Conservation (phyloP, 768 basidiomycete genomes). For the Pholiota conissans region DNA sequence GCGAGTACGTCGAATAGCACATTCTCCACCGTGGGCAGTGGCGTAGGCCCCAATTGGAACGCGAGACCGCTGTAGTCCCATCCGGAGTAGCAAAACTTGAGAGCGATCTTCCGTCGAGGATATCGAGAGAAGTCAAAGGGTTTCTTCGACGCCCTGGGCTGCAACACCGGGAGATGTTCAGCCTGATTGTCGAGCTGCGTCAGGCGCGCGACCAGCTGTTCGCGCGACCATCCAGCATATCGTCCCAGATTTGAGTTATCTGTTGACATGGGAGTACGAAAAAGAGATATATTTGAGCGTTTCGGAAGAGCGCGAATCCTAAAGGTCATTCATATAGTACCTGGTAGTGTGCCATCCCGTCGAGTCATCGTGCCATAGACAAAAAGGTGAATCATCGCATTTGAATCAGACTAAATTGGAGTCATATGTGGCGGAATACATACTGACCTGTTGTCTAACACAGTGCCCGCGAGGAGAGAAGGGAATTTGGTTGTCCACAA, state of each 20-base stretch:
- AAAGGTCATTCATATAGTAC: neutral
- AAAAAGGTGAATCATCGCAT: neutral
- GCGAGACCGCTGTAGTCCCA: constrained; percentile 92
- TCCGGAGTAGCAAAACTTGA: constrained; percentile 92
- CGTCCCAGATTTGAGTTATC: constrained; percentile 30
- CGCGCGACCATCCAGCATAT: constrained; percentile 44
- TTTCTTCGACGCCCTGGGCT: constrained; percentile 19
- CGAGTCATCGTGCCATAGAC: neutral
- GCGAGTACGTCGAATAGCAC: constrained; percentile 81
- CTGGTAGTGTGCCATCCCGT: neutral
- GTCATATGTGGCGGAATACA: neutral
- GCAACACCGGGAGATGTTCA: constrained; percentile 19
- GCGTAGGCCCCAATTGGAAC: constrained; percentile 67
- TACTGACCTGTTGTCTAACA: neutral
- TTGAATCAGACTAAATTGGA: neutral
- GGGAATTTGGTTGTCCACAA: neutral
- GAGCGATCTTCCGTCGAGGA: constrained; percentile 85
- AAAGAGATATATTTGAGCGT: constrained; percentile 12
- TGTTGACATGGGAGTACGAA: constrained; percentile 18
- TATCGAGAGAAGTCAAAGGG: constrained; percentile 67
- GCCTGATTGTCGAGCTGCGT: constrained; percentile 49
- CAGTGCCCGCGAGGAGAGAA: neutral
- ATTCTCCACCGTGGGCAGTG: constrained; percentile 88
- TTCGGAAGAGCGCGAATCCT: neutral
- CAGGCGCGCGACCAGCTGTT: constrained; percentile 70